Evolutionary conservation across 345 rosid species (phyloP).

Genomic region (Camelina laxa): DNA sequence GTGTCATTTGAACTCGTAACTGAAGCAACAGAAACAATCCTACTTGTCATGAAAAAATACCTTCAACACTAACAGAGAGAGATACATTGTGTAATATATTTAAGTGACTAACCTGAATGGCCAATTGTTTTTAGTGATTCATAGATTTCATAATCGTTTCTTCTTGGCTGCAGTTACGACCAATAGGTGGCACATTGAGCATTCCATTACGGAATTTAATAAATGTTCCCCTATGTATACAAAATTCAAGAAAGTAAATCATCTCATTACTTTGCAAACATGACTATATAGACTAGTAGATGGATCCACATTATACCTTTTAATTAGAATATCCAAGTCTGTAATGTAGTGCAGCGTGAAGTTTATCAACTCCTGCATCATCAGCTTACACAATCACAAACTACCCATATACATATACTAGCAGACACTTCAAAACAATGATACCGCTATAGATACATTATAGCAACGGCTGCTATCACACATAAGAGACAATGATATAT

Average conservation of each 20-base stretch:
- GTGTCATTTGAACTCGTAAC: conserved; percentile 85
- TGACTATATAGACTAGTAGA: conserved; percentile 12
- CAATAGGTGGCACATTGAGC: conserved; percentile 97
- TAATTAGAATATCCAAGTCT: conserved; percentile 95
- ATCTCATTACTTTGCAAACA: neutral
- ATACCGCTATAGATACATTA: conserved; percentile 11
- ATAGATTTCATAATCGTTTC: conserved; percentile 91
- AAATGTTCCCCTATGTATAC: conserved; percentile 79
- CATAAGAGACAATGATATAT: conserved; percentile 6
- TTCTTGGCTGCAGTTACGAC: conserved; percentile 98
- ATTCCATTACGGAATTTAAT: conserved; percentile 97
- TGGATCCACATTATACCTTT: conserved; percentile 59
- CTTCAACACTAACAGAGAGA: neutral
- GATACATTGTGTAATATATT: neutral
- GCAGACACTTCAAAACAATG: neutral
- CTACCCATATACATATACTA: neutral
- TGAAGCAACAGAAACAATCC: conserved; percentile 48
- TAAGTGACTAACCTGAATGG: conserved; percentile 72
- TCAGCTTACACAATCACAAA: conserved; percentile 26
- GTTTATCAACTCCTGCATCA: conserved; percentile 83
- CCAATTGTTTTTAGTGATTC: conserved; percentile 87
- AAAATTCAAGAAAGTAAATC: conserved; percentile 17
- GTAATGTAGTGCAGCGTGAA: conserved; percentile 90
- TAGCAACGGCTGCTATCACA: neutral
- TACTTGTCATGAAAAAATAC: conserved; percentile 5